Evolutionary conservation across 306 rosid genomes (phyloP).

Genomic region (Vicia sativa): DNA sequence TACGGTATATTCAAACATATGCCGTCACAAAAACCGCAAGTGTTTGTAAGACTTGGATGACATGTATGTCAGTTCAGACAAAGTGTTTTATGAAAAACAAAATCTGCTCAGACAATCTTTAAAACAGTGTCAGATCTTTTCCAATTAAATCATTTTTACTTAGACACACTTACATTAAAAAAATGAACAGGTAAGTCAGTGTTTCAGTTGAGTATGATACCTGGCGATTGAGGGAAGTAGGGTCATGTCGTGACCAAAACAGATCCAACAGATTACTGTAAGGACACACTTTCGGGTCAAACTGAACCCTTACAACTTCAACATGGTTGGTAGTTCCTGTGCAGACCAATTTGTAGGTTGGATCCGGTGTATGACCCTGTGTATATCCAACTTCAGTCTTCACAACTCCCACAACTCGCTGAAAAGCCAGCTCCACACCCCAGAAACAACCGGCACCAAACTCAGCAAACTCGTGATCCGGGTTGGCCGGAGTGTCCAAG

Average conservation of each 20-base stretch:
- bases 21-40: too few relatives aligned
- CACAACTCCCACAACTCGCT: conserved; percentile 69
- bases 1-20: too few relatives aligned
- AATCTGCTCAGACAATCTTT: too few relatives aligned
- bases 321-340: conserved; percentile 71
- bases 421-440: conserved; percentile 79
- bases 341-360: conserved; percentile 65
- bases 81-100: too few relatives aligned
- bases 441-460: conserved; percentile 95
- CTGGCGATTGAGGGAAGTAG: conserved; percentile 76
- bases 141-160: too few relatives aligned
- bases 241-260: conserved; percentile 82
- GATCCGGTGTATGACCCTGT: conserved; percentile 71
- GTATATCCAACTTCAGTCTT: conserved; percentile 87
- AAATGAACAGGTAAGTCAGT: too few relatives aligned
- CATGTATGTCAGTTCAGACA: too few relatives aligned
- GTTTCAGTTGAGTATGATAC: conserved; percentile 18
- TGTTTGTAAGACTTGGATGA: too few relatives aligned
- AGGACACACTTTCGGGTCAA: conserved; percentile 67
- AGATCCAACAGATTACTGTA: conserved; percentile 56
- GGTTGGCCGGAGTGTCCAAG: conserved; percentile 54
- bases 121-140: too few relatives aligned
- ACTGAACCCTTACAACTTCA: conserved; percentile 77
- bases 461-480: conserved; percentile 66
- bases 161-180: too few relatives aligned